Conservation (phyloP, 805 yeast species). For the Myxozyma geophila region DNA sequence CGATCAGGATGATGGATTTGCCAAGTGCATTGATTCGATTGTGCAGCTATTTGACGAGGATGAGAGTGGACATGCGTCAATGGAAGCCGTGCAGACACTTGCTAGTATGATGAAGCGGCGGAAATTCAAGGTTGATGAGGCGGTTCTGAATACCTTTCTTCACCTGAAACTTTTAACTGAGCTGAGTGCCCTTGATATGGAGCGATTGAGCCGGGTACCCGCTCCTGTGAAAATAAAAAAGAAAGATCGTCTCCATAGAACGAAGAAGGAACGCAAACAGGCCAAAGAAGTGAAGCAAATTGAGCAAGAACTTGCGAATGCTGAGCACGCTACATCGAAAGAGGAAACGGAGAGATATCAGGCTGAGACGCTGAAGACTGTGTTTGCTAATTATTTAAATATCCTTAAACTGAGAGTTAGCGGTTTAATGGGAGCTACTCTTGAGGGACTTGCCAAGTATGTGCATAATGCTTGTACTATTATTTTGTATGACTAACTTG, state of each 20-base stretch:
- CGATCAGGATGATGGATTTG: slow-evolving; percentile 52
- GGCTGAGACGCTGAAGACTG: slow-evolving; percentile 75
- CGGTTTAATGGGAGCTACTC: slow-evolving; percentile 77
- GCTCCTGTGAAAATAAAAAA: slow-evolving; percentile 60
- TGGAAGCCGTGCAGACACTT: slow-evolving; percentile 70
- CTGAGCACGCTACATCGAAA: slow-evolving; percentile 83
- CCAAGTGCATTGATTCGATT: slow-evolving; percentile 63
- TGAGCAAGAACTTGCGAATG: slow-evolving; percentile 84
- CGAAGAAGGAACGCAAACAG: slow-evolving; percentile 87
- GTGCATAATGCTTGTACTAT: background rate
- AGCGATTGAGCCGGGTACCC: slow-evolving; percentile 37
- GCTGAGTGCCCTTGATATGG: slow-evolving; percentile 35
- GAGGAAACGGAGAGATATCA: slow-evolving; percentile 87
- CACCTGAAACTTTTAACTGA: slow-evolving; percentile 56
- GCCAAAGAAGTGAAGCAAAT: slow-evolving; percentile 85
- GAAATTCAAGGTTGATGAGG: slow-evolving; percentile 80
- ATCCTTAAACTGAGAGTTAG: slow-evolving; percentile 67
- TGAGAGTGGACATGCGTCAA: slow-evolving; percentile 76
- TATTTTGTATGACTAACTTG: background rate
- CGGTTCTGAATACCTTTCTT: slow-evolving; percentile 72
- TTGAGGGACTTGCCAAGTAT: slow-evolving; percentile 79
- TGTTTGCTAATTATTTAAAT: slow-evolving; percentile 76
- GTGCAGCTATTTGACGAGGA: slow-evolving; percentile 78
- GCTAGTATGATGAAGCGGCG: slow-evolving; percentile 73
- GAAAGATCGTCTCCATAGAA: slow-evolving; percentile 86